Base-by-base conservation (phyloP, 2,329 filamentous ascomycete genomes). In the Ramularia collo-cygni region DNA sequence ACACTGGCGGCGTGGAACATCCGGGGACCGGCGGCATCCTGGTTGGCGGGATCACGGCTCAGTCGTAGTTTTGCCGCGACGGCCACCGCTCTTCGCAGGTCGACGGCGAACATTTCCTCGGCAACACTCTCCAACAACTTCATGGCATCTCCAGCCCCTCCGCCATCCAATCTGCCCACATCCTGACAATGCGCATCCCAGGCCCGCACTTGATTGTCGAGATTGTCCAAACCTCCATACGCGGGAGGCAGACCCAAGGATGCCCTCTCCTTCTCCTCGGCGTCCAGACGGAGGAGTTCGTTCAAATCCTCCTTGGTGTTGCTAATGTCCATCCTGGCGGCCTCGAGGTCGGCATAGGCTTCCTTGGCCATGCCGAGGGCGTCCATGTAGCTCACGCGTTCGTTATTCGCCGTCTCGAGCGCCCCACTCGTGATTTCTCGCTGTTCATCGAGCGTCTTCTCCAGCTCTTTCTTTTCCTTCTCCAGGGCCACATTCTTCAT, bases 151-250 rank as follows among this genome's bases (percentile, higher is more conserved):
- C 21, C 21, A 24, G 6, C 6, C 21, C 6, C 10, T 24, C 21
- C 21, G 21, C 21, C 21, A 10, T 24, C 21, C 21, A 24, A 24
- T 24, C 21, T 24, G 21, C 21, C 21, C 6, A 24, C 21, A 24
- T 24, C 21, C 21, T 6, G 6, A 24, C 21, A 24, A 24, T 24
- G 35, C 42, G 45, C 38, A 27, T 27, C 41, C 28, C 48, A 52
- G 3, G 52, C 50, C n/a, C n/a, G n/a, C 17, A 43, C 42, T 10
- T 39, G 38, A n/a, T 18, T 38, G 8, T 50, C 44, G 13, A 44
- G 40, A 8, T 52, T 52, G 24, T 47, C 39, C 4, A 58, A 44
- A 13, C 45, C 44, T 8, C 52, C 51, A 28, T 58, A 58, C 3
- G 52, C 46, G 3, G 53, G 55, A n/a, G 55, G 55, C n/a, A 55